phyloP scores from a whole-genome alignment of 164 flowering plant genomes.

The Tetracentron sinense region DNA sequence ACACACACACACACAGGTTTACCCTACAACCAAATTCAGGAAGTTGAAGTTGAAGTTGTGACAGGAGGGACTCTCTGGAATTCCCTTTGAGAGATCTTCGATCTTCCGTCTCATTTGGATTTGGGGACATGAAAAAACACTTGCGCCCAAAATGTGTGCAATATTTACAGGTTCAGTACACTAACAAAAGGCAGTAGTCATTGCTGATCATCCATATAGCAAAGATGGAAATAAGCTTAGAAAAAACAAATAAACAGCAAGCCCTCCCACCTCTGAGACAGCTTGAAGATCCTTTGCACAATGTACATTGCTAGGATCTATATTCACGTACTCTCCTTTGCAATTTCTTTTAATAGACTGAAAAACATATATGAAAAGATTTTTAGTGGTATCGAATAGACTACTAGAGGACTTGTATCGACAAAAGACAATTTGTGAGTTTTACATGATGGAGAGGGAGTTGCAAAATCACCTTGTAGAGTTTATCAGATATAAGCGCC shows the following conservation, averaged over 20 bases:
- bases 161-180: not conserved
- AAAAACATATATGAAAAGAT: not conserved
- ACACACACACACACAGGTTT: not conserved
- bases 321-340: conserved; percentile 29
- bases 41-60: not conserved
- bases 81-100: conserved; percentile 13
- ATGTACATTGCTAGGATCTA: conserved; percentile 15
- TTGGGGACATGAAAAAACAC: conserved; percentile 18
- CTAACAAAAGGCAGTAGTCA: conserved; percentile 14
- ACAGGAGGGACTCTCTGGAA: not conserved
- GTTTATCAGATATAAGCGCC: conserved; percentile 46
- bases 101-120: not conserved
- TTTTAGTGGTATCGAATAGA: no score
- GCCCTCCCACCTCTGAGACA: conserved; percentile 14
- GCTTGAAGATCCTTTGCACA: conserved; percentile 23
- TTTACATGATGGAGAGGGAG: not conserved
- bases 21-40: conserved; percentile 1
- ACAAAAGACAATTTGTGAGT: not conserved
- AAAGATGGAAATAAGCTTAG: not conserved
- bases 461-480: conserved; percentile 34
- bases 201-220: not conserved
- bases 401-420: no score
- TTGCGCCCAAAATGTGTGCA: conserved; percentile 22
- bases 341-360: conserved; percentile 31
- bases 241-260: no score